Conservation (phyloP, 108 stramenopile species). For the Pseudonitzschia pungens region DNA sequence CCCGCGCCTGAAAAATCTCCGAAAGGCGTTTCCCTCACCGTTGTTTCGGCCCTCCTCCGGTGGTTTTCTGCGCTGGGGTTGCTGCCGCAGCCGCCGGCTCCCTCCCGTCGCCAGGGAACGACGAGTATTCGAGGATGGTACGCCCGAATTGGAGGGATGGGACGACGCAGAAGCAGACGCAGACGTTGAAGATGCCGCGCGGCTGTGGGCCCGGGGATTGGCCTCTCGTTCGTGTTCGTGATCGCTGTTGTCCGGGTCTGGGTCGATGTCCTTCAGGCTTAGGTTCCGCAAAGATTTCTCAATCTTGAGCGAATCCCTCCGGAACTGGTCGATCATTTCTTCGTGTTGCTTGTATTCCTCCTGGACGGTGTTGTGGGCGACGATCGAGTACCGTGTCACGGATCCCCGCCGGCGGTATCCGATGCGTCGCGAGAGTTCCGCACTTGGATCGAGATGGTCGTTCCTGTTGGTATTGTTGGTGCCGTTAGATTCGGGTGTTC, state of each 20-base stretch:
- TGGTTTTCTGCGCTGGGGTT: neutral
- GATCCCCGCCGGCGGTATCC: constrained; percentile 37
- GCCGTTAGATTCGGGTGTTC: neutral
- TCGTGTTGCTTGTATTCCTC: constrained; percentile 28
- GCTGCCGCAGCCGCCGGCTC: neutral
- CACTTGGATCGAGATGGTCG: neutral
- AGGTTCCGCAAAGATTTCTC: neutral
- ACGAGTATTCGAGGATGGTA: neutral
- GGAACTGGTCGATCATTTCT: constrained; percentile 29
- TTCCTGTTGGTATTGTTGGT: neutral
- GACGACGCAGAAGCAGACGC: neutral
- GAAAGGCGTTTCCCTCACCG: neutral
- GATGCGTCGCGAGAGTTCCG: constrained; percentile 11
- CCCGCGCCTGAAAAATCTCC: neutral
- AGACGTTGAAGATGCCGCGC: neutral
- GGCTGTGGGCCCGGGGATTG: too few relatives aligned
- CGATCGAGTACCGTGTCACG: constrained; percentile 34
- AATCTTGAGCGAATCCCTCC: constrained; percentile 9
- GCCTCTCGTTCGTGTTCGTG: neutral
- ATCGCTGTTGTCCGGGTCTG: neutral
- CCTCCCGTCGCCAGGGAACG: neutral
- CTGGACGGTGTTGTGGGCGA: constrained; percentile 22
- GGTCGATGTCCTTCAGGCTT: neutral
- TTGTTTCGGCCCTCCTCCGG: neutral
- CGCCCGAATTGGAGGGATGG: neutral